Base-by-base conservation (phyloP, 345 rosid genomes). In the Linum usitatissimum region DNA sequence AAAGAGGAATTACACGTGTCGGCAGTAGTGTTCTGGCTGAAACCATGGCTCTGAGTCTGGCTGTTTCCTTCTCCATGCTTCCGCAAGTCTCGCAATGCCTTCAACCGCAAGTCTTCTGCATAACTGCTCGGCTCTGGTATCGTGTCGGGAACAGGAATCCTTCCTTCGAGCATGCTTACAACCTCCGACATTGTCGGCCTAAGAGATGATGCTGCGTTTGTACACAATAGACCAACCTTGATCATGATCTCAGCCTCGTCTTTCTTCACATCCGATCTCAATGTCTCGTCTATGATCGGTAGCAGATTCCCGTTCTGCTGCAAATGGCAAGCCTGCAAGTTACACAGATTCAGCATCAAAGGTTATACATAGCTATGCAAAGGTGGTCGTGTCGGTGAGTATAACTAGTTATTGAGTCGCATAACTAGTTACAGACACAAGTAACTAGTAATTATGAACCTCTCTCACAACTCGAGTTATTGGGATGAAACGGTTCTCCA, bases 161-260 rank as follows among this genome's bases (percentile, higher is more conserved):
- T 17, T 6, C 63, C 63, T 60, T 60, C 63, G 6, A 60, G 20
- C 63, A 60, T 60, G 21, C 20, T 60, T 8, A 60, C 63, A 9
- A 60, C 63, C 38, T 31, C 48, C 2, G 63, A 31, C 63, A 60
- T 60, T 17, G 63, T 36, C 4, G 63, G 63, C 48, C 63, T 60
- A 3, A 60, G 48, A 5, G 49, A 6, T 9, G 63, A 13, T 2
- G 63, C 36, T 17, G 63, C 63, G 13, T 60, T 60, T n/a, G 63
- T 34, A 19, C 63, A 60, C 48, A 17, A 17, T 23, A 60, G 39
- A 23, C 45, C 63, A 10, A 60, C 48, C 18, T 60, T 31, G 20
- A 60, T 60, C 45, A 60, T 60, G 10, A 18, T 30, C 10, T n/a
- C 21, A 5, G 48, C 63, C 18, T 60, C 63, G 36, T 60, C 38